Evolutionary conservation across 78 protist genomes (phyloP).

Genomic region (Diacronema lutheri): DNA sequence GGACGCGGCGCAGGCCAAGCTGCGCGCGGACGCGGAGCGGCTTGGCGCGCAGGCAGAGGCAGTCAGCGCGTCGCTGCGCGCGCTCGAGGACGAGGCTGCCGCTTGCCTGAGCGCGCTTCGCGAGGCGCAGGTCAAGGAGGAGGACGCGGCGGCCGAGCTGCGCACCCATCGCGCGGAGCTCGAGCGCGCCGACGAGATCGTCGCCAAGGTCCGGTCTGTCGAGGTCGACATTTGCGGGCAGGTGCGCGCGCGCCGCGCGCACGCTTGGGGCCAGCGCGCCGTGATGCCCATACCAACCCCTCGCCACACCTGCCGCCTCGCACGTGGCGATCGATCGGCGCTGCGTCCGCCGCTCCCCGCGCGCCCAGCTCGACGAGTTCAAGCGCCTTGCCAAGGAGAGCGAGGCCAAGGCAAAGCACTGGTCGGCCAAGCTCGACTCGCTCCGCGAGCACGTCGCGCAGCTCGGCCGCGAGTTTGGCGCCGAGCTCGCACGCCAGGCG

Average conservation of each 20-base stretch:
- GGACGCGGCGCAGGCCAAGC: neutral
- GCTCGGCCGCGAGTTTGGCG: neutral
- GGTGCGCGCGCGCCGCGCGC: too few relatives aligned
- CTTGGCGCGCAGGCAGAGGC: neutral
- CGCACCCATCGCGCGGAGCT: neutral
- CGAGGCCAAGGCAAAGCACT: neutral
- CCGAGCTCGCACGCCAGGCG: neutral
- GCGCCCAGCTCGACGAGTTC: slow-evolving; percentile 42
- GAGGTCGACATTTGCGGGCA: slow-evolving; percentile 33
- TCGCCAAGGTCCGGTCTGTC: neutral
- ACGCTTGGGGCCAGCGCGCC: too few relatives aligned
- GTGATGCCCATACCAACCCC: too few relatives aligned
- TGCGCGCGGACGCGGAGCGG: neutral
- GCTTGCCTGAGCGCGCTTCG: neutral
- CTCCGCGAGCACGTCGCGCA: neutral
- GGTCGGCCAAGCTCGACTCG: slow-evolving; percentile 1
- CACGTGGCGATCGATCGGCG: too few relatives aligned
- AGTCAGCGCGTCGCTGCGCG: neutral
- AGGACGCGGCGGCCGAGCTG: neutral
- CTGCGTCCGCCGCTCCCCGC: too few relatives aligned
- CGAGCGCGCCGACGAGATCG: neutral
- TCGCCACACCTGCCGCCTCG: too few relatives aligned
- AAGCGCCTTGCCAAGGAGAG: neutral
- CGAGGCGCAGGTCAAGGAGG: neutral
- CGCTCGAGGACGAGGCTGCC: too few relatives aligned